Conservation (phyloP, 345 rosid species). For the Aegle marmelos region DNA sequence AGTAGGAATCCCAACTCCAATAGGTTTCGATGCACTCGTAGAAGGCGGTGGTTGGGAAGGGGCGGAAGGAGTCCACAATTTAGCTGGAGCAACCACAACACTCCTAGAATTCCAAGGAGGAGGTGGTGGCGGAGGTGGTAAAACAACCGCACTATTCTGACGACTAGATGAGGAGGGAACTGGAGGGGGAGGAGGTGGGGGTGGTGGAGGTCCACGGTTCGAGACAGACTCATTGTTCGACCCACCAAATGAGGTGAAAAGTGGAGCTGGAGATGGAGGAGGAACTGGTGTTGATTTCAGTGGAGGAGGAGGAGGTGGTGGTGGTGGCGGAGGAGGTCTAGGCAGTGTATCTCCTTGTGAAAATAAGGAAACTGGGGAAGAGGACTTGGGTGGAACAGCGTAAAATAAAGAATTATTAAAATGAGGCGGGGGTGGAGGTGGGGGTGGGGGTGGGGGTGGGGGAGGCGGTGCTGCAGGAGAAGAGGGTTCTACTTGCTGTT, state of each 20-base stretch:
- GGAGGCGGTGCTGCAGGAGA: slow-evolving; percentile 21
- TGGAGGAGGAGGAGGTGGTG: slow-evolving; percentile 18
- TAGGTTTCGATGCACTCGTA: slow-evolving; percentile 16
- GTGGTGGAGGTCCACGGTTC: slow-evolving; percentile 26
- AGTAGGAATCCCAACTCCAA: slow-evolving; percentile 20
- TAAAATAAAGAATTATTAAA: neutral
- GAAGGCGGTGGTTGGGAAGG: slow-evolving; percentile 29
- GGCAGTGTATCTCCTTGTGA: neutral
- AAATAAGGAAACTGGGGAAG: neutral
- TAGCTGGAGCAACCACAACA: slow-evolving; percentile 21
- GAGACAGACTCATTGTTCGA: slow-evolving; percentile 25
- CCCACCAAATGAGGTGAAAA: slow-evolving; percentile 25
- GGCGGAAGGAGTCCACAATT: slow-evolving; percentile 16
- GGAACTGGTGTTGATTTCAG: neutral
- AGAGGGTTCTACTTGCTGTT: slow-evolving; percentile 28
- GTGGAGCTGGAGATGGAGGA: slow-evolving; percentile 11
- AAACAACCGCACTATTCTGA: slow-evolving; percentile 28
- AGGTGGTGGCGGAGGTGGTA: slow-evolving; percentile 52
- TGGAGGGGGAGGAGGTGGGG: slow-evolving; percentile 39
- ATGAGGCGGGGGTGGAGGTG: slow-evolving; percentile 22
- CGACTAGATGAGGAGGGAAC: slow-evolving; percentile 24
- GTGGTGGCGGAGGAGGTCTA: slow-evolving; percentile 13
- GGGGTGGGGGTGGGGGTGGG: slow-evolving; percentile 27
- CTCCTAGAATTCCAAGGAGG: slow-evolving; percentile 57
- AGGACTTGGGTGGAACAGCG: slow-evolving; percentile 1